phyloP scores from a whole-genome alignment of 805 yeast species.

The Wickerhamiella slavikovae region DNA sequence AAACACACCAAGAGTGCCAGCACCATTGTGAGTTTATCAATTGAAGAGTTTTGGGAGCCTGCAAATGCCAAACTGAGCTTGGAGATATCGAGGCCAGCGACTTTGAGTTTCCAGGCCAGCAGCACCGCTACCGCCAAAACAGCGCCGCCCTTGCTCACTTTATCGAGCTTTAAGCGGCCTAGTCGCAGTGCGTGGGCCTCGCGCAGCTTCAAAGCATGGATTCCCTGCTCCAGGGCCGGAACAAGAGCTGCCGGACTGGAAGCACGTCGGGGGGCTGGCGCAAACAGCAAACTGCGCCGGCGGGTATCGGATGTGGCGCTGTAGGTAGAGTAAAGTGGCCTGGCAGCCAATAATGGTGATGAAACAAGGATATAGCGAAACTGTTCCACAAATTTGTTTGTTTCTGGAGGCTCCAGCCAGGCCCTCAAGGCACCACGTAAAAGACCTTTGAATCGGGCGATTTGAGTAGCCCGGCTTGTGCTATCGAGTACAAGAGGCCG shows the following conservation, averaged over 20 bases:
- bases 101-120: too few relatives aligned
- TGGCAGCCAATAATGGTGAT: conserved; percentile 27
- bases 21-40: conserved; percentile 8
- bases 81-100: neutral
- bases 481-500: conserved; percentile 6
- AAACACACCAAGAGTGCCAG: conserved; percentile 13
- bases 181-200: neutral
- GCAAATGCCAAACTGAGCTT: neutral
- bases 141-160: too few relatives aligned
- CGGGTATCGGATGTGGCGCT: conserved; percentile 6
- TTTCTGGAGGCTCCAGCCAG: conserved; percentile 13
- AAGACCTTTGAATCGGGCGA: conserved; percentile 11
- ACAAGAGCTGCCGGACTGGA: too few relatives aligned
- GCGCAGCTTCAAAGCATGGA: conserved; percentile 12
- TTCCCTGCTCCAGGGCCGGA: too few relatives aligned
- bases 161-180: too few relatives aligned
- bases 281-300: conserved; percentile 7
- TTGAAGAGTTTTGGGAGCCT: neutral
- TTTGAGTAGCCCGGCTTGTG: conserved; percentile 2
- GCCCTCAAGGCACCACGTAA: conserved; percentile 13
- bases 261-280: too few relatives aligned
- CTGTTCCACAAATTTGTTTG: conserved; percentile 25
- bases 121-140: too few relatives aligned
- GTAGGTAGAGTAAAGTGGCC: conserved; percentile 14
- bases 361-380: conserved; percentile 30